Evolutionary conservation across 1,284 basidiomycete species (phyloP).

Genomic region (Thecaphora frezii): DNA sequence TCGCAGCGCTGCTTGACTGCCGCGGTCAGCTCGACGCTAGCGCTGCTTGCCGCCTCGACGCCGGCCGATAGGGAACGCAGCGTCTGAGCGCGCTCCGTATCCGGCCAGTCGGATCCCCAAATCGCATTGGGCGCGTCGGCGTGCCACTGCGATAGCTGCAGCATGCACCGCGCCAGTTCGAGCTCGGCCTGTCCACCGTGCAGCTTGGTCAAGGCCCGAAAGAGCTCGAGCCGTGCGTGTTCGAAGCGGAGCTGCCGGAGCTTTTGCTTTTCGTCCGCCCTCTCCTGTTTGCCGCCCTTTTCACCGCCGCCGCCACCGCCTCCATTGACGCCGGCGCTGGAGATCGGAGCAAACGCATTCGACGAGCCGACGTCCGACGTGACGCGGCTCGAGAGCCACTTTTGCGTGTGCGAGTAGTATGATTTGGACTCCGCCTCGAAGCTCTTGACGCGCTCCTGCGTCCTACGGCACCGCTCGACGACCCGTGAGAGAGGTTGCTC

Average conservation of each 20-base stretch:
- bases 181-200: slow-evolving; percentile 43
- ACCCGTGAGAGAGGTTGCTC: slow-evolving; percentile 31
- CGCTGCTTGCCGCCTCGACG: slow-evolving; percentile 8
- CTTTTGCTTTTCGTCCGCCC: slow-evolving; percentile 45
- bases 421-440: slow-evolving; percentile 44
- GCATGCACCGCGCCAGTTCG: slow-evolving; percentile 17
- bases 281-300: slow-evolving; percentile 19
- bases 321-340: neutral
- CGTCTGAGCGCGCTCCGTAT: neutral
- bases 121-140: slow-evolving; percentile 7
- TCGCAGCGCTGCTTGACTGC: slow-evolving; percentile 11
- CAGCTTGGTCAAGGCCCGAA: slow-evolving; percentile 10
- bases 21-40: slow-evolving; percentile 5
- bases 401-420: slow-evolving; percentile 50
- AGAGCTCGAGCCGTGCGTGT: slow-evolving; percentile 37
- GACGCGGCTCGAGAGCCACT: slow-evolving; percentile 40
- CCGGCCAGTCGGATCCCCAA: slow-evolving; percentile 4
- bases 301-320: slow-evolving; percentile 7
- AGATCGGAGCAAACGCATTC: neutral
- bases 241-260: slow-evolving; percentile 41
- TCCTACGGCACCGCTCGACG: slow-evolving; percentile 31
- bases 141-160: slow-evolving; percentile 29
- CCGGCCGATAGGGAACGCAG: slow-evolving; percentile 5
- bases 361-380: neutral
- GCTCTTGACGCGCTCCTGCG: slow-evolving; percentile 26